Percentiles rank a stretch among this genome's conserved stretches.
These are phyloP conservation scores for Thraustochytrium striatum DNA, from an alignment of 352 stramenopile genomes.

Conservation along the genomic window DNA sequence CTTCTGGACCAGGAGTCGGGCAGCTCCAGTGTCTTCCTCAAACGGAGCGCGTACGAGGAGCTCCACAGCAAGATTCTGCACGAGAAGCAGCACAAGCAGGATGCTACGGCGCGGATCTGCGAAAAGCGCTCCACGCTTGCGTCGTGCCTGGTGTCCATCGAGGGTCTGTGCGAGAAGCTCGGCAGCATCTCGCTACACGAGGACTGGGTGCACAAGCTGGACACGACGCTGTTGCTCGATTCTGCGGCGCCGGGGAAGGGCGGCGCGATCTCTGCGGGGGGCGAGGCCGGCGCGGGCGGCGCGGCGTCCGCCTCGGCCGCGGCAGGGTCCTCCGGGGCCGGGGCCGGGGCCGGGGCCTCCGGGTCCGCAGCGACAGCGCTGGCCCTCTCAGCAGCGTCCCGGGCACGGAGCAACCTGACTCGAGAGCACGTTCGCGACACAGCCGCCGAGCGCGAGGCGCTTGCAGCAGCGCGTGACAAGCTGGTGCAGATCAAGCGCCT, in stretches of 20 bases:
- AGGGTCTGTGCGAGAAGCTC: constrained; percentile 30
- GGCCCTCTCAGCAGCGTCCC: background rate
- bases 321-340: too few species aligned
- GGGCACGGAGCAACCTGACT: background rate
- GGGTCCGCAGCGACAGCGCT: background rate
- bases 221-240: background rate
- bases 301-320: too few species aligned
- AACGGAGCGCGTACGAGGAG: constrained; percentile 24
- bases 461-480: too few species aligned
- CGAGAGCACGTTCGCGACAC: too few species aligned
- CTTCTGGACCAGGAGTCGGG: constrained; percentile 5
- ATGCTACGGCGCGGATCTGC: background rate
- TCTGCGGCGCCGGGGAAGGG: background rate
- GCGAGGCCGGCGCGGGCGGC: background rate
- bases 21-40: background rate
- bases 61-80: constrained; percentile 7
- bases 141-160: background rate
- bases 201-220: constrained; percentile 41
- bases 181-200: background rate
- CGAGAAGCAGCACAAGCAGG: constrained; percentile 1
- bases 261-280: background rate
- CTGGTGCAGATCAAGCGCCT: too few species aligned
- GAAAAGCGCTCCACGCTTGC: constrained; percentile 1
- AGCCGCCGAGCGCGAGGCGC: too few species aligned
- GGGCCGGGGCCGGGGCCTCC: too few species aligned